Evolutionary conservation across 352 stramenopile species (phyloP).

Genomic region (Thalassiosira mediterranea): DNA sequence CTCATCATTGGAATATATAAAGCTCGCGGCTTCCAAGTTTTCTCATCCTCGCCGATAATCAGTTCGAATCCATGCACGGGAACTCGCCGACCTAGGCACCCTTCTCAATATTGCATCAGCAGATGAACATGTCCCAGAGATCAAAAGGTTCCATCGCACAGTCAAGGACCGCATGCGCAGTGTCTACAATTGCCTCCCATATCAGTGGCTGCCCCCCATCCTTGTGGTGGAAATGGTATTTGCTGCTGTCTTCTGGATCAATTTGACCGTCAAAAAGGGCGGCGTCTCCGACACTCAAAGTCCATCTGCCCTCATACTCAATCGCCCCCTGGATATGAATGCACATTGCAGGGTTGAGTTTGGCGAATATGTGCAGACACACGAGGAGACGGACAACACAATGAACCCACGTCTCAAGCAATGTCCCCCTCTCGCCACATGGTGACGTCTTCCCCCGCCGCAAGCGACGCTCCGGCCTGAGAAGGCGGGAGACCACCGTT

Average conservation of each 20-base stretch:
- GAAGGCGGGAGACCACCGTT: too few relatives aligned
- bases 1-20: not conserved
- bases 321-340: constrained; percentile 4
- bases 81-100: constrained; percentile 10
- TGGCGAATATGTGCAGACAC: constrained; percentile 54
- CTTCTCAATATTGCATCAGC: constrained; percentile 18
- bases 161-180: constrained; percentile 43
- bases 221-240: not conserved
- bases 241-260: constrained; percentile 12
- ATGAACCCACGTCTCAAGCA: constrained; percentile 28
- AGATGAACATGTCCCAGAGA: constrained; percentile 32
- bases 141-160: constrained; percentile 38
- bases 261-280: constrained; percentile 17
- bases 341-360: constrained; percentile 23
- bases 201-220: not conserved
- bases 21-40: constrained; percentile 17
- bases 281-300: constrained; percentile 22
- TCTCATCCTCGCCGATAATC: constrained; percentile 18
- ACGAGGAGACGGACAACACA: constrained; percentile 51
- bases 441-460: too few relatives aligned
- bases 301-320: constrained; percentile 19
- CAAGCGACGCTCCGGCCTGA: too few relatives aligned
- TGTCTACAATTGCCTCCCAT: constrained; percentile 2
- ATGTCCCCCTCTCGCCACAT: too few relatives aligned
- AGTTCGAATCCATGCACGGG: constrained; percentile 28